Base-by-base conservation (phyloP, 108 stramenopile species). In the Discostella stelligeroides region DNA sequence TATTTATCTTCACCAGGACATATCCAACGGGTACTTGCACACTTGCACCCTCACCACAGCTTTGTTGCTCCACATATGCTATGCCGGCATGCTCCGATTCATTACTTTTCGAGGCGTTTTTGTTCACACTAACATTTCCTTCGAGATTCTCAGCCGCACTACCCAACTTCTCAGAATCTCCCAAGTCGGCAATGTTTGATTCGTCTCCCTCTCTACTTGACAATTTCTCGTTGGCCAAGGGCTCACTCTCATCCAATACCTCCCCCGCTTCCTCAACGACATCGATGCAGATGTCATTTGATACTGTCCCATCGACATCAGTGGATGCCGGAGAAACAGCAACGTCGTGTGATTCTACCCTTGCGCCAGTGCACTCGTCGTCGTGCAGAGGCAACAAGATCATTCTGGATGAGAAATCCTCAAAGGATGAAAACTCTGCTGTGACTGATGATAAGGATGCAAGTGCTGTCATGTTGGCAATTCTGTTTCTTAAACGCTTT, bases 381-480 rank as follows among this genome's bases (percentile, higher is more conserved):
- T 78, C 76, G 24, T 70, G 59, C 42, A 40, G 64, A 24, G 76
- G 76, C 49, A 78, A 38, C 58, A 78, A 23, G 27, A 78, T 47
- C 58, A 78, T 20, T 50, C 65, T 70, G 49, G 68, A 70, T 8
- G 70, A 65, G 45, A 78, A 70, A 40, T 78, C 76, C 34, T 78
- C 76, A 46, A 38, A 75, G 40, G 73, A 67, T 46, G 73, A 34
- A 67, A 75, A 75, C 24, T 46, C 48, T 25, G 63, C 63, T 11
- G 63, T 43, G 61, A 62, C 5, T 38, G 45, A 23, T 30, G 57
- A n/a, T n/a, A n/a, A 40, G 38, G 57, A n/a, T 45, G 13, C n/a
- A 11, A 4, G n/a, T n/a, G n/a, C n/a, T 13, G 13, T n/a, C 43
- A 45, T 45, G 5, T 45, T 45, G 4, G 15, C 7, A 45, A 45